These are phyloP conservation scores for Pisolithus tinctorius DNA, from an alignment of 768 basidiomycete genomes.

Conservation along the genomic window DNA sequence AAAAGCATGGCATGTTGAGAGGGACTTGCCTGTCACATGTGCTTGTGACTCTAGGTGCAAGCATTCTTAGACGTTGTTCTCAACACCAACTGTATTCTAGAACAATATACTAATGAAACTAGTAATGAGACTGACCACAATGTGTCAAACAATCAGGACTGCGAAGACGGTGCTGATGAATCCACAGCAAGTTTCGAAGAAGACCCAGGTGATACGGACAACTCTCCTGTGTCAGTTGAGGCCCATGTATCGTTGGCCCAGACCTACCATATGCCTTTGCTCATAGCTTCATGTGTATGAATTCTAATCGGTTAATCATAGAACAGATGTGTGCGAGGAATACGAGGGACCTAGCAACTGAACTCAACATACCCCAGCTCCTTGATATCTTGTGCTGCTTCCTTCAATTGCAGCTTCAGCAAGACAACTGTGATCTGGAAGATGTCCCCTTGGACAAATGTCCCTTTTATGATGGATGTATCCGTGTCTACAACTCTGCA, in stretches of 20 bases:
- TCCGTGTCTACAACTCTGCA: slow-evolving; percentile 14
- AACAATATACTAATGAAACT: not conserved
- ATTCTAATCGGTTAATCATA: not conserved
- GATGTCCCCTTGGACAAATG: not conserved
- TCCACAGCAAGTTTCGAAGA: not conserved
- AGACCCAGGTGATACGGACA: not conserved
- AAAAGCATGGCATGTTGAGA: slow-evolving; percentile 16
- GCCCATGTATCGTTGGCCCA: not conserved
- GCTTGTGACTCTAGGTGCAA: not conserved
- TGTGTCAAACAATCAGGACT: not conserved
- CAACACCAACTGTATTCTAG: not conserved
- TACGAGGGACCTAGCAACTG: not conserved
- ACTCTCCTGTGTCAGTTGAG: not conserved
- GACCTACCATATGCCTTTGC: not conserved
- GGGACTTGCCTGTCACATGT: slow-evolving; percentile 3
- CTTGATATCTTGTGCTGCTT: not conserved
- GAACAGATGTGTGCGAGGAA: not conserved
- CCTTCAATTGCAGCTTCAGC: slow-evolving; percentile 3
- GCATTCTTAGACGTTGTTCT: not conserved
- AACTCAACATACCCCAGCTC: not conserved
- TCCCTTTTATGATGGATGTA: not conserved
- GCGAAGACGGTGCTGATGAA: not conserved
- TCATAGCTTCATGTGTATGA: not conserved
- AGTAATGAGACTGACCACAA: not conserved
- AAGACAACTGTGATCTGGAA: not conserved